Percentiles rank a stretch among this genome's conserved stretches.
phyloP scores from a whole-genome alignment of 345 rosid genomes.

The Syzygium aqueum region DNA sequence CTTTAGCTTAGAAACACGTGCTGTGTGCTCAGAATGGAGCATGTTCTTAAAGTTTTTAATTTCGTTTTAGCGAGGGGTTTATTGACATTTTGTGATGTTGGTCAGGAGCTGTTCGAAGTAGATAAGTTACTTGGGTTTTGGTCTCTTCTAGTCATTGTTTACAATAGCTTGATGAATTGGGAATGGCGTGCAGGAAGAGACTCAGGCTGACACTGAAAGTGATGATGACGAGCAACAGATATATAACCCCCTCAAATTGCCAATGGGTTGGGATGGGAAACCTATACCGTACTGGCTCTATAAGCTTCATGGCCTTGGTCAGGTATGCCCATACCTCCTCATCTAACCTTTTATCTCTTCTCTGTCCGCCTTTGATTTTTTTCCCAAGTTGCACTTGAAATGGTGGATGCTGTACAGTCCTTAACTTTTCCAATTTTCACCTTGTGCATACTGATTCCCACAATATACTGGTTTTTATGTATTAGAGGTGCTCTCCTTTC shows the following conservation, averaged over 20 bases:
- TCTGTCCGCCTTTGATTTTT: background rate
- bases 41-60: background rate
- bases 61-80: background rate
- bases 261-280: constrained; percentile 99
- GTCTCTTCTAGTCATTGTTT: background rate
- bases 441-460: background rate
- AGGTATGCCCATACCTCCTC: constrained; percentile 30
- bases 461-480: background rate
- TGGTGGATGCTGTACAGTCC: background rate
- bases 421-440: background rate
- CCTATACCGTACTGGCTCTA: constrained; percentile 99
- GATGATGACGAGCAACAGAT: constrained; percentile 96
- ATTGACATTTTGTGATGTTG: background rate
- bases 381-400: background rate
- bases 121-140: background rate
- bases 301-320: constrained; percentile 99
- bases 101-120: background rate
- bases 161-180: background rate
- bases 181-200: constrained; percentile 62
- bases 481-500: background rate
- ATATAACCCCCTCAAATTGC: constrained; percentile 88
- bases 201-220: constrained; percentile 84
- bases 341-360: background rate
- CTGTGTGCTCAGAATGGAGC: background rate
- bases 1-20: background rate